Evolutionary conservation across 2,329 filamentous ascomycete species (phyloP), one percentile per base, ranked within the genome.

Genomic region (Colletotrichum theobromicola): DNA sequence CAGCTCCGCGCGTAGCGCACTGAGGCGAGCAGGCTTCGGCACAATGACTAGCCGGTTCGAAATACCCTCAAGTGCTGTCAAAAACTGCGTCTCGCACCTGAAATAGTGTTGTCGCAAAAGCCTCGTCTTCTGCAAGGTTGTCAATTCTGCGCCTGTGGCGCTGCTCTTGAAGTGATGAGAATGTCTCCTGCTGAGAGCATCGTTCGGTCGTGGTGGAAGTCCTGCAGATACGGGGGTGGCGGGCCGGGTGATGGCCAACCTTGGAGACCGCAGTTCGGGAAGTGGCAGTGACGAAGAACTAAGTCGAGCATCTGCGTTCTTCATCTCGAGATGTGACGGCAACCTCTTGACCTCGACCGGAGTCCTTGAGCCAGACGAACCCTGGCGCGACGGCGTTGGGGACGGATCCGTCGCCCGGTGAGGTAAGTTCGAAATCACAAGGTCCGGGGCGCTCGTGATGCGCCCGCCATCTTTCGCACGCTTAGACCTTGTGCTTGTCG

Each of bases 31-130:
- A 37, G 93, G 91, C 81, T 97, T 97, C 2, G 94, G 94, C 7
- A 97, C 94, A 68, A 93, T 89, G 7, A 97, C 94, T 58, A 97
- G 86, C n/a, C 94, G 92, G 80, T 95, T 96, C 4, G 94, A 97
- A 67, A 97, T 96, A 77, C 94, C 93, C 82, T 96, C 94, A 18
- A 97, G 88, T 2, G 94, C 94, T 5, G 92, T 94, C 75, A 97
- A 82, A 80, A 97, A 96, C 78, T 95, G 93, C 1, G 94, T 96
- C 83, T 97, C 90, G 75, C 92, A 94, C 67, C 94, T 89, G 81
- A 96, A 97, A 82, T 97, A 97, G 82, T 97, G 94, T 74, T 95
- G 94, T 70, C 94, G 88, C 75, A 97, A 82, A 12, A 95, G 84
- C 63, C 92, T 92, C n/a, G 91, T 89, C 81, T 94, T 95, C 81